Conservation (phyloP, 2,329 filamentous ascomycete species). For the Byssoonygena ceratinophila region DNA sequence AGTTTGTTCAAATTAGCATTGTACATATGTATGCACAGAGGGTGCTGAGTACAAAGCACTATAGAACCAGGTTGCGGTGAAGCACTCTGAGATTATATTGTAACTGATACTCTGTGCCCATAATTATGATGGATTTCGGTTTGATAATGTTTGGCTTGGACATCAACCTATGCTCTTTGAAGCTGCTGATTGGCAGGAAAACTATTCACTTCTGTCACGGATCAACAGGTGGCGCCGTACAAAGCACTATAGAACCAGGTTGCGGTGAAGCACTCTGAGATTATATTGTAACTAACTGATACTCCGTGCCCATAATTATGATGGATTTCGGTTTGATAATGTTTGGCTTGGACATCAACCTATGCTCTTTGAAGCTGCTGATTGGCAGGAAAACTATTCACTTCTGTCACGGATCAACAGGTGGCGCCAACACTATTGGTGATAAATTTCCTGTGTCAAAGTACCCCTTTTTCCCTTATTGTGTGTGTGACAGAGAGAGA, state of each 20-base stretch:
- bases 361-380: not conserved
- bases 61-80: too few relatives aligned
- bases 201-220: not conserved
- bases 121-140: not conserved
- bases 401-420: conserved; percentile 1
- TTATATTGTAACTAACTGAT: too few relatives aligned
- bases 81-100: too few relatives aligned
- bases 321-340: not conserved
- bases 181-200: not conserved
- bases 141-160: not conserved
- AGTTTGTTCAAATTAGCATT: too few relatives aligned
- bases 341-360: not conserved
- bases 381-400: not conserved
- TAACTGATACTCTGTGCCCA: not conserved
- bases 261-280: too few relatives aligned
- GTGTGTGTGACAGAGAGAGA: not conserved
- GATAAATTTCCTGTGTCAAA: not conserved
- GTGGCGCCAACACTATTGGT: conserved; percentile 4
- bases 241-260: too few relatives aligned
- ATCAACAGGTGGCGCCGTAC: conserved; percentile 6
- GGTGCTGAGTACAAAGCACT: too few relatives aligned
- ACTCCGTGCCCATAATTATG: not conserved
- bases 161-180: not conserved
- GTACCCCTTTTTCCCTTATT: not conserved
- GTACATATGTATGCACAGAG: too few relatives aligned